Evolutionary conservation across 78 protist genomes (phyloP).

Genomic region (Reticulomyxa filosa): DNA sequence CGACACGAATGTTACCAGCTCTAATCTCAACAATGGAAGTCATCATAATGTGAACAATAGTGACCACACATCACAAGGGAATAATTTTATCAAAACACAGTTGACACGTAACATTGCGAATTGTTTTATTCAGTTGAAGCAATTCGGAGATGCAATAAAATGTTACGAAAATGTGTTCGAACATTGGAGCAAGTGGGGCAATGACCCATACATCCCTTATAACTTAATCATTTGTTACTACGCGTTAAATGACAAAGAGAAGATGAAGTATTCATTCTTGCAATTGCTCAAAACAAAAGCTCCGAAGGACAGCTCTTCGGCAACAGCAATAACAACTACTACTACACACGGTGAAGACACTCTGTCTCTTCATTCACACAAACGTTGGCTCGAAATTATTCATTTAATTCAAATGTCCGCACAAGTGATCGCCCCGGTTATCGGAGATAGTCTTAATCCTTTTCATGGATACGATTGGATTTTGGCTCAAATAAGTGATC

Average conservation of each 20-base stretch:
- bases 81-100: too few relatives aligned
- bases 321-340: too few relatives aligned
- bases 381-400: too few relatives aligned
- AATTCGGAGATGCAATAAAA: constrained; percentile 40
- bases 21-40: constrained; percentile 28
- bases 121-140: constrained; percentile 37
- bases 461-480: too few relatives aligned
- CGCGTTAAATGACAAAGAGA: constrained; percentile 30
- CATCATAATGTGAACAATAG: constrained; percentile 13
- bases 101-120: constrained; percentile 49
- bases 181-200: too few relatives aligned
- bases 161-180: constrained; percentile 12
- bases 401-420: too few relatives aligned
- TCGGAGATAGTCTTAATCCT: too few relatives aligned
- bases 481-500: too few relatives aligned
- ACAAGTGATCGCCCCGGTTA: too few relatives aligned
- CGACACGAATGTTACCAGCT: constrained; percentile 57
- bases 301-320: neutral
- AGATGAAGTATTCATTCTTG: neutral
- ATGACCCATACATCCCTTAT: constrained; percentile 11
- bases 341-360: too few relatives aligned
- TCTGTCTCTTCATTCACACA: too few relatives aligned
- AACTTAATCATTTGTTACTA: constrained; percentile 47
- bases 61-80: too few relatives aligned
- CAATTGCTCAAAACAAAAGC: neutral